Evolutionary conservation across 2,329 filamentous ascomycete species (phyloP).

Genomic region (Paradendryphiella salina): DNA sequence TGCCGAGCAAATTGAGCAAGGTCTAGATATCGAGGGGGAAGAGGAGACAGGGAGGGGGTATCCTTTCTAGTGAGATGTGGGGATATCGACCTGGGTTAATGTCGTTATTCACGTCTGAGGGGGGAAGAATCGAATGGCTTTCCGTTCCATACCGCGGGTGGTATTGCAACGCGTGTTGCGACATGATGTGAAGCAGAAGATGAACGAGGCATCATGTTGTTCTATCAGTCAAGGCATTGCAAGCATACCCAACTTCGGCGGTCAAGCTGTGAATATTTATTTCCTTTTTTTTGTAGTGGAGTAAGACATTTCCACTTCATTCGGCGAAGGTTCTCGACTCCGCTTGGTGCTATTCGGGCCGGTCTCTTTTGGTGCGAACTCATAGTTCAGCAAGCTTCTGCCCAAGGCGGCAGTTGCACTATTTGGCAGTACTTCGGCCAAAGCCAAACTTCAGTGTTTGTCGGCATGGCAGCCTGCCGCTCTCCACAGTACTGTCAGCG

Average conservation of each 20-base stretch:
- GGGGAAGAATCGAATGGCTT: not conserved
- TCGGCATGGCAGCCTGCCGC: too few relatives aligned
- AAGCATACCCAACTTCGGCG: not conserved
- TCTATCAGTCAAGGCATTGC: not conserved
- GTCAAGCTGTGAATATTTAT: not conserved
- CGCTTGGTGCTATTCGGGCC: slow-evolving; percentile 6
- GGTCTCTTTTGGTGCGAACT: slow-evolving; percentile 4
- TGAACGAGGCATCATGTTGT: not conserved
- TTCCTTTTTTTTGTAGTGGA: not conserved
- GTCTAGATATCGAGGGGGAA: slow-evolving; percentile 65
- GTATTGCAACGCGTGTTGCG: not conserved
- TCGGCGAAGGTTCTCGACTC: not conserved
- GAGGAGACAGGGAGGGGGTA: slow-evolving; percentile 62
- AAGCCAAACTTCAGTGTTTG: not conserved
- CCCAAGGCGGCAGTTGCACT: slow-evolving; percentile 2
- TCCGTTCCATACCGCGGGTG: not conserved
- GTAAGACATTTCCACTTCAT: not conserved
- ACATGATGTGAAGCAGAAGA: not conserved
- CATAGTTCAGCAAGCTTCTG: not conserved
- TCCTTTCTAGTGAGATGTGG: slow-evolving; percentile 54
- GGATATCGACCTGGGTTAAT: too few relatives aligned
- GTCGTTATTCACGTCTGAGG: too few relatives aligned
- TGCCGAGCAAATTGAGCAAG: slow-evolving; percentile 69
- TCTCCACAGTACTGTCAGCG: too few relatives aligned
- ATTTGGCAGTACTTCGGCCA: slow-evolving; percentile 3